Evolutionary conservation across 768 basidiomycete genomes (phyloP), one percentile per base, ranked within the genome.

Genomic region (Trametes punicea): DNA sequence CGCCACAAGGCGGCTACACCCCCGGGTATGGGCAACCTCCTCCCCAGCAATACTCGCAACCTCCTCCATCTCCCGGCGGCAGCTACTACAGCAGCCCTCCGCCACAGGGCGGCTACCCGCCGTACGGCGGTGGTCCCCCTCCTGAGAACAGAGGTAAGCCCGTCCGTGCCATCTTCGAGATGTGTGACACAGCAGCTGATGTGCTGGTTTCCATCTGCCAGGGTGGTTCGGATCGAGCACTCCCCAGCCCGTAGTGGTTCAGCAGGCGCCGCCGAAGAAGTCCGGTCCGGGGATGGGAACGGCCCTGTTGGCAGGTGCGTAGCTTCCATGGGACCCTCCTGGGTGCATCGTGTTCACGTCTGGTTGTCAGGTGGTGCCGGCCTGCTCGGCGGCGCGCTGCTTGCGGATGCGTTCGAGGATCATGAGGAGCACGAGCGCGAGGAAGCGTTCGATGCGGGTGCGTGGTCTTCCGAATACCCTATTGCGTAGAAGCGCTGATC

Each of bases 361-460:
- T 34, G 36, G 16, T 46, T 46, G 51, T 45, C 57, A 79, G 85
- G 77, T 60, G 86, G 80, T 63, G 86, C 75, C 15, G 88, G 84
- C 55, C 66, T 88, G n/a, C 65, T 85, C n/a, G 86, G 81, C 34
- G 88, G 87, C 55, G 71, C 73, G 2, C 67, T 88, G 40, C 63
- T 88, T 34, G 78, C 64, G 31, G 74, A 82, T 41, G 81, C 78
- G 0, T 57, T 82, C 27, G 83, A 83, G 41, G 67, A 70, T 56
- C 71, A 76, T 44, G 46, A 77, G 29, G 73, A 74, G 0, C 15
- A 38, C 16, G 71, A 67, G 34, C 66, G 69, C 40, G 59, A 72
- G 6, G 23, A 64, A 1, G 74, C 67, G 0, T 78, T 65, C 44
- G 63, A 77, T 0, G 59, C 74, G 30, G 77, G 78, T 72, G 39